These are phyloP conservation scores for Lenwebbia sp. DNA, from an alignment of 345 rosid species.

Conservation along the genomic window DNA sequence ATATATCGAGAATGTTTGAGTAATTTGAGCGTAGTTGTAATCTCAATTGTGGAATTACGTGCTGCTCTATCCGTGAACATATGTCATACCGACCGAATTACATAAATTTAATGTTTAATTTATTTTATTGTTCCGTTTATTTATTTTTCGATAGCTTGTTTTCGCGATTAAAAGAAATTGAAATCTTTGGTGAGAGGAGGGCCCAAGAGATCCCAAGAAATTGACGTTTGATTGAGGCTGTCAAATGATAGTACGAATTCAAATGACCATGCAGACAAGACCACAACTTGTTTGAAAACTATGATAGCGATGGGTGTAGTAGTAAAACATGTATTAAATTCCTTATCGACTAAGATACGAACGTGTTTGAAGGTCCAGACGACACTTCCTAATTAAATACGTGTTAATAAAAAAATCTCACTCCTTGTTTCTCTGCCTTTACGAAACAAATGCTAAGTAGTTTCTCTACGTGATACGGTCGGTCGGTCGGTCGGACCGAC, in stretches of 20 bases:
- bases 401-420: background rate
- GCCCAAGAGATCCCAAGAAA: background rate
- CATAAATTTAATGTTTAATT: no score
- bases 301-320: background rate
- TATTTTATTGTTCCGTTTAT: no score
- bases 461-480: background rate
- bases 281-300: background rate
- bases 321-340: background rate
- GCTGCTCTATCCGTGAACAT: fast-evolving
- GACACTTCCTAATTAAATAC: background rate
- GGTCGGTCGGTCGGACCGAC: background rate
- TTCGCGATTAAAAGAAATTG: background rate
- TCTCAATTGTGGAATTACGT: background rate
- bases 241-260: background rate
- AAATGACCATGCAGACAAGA: background rate
- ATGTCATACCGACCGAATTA: fast-evolving
- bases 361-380: conserved; percentile 26
- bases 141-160: no score
- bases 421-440: background rate
- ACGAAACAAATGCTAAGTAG: background rate
- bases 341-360: background rate
- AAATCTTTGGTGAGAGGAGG: background rate
- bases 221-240: background rate
- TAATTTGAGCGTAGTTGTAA: background rate
- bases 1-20: no score